phyloP scores from a whole-genome alignment of 768 basidiomycete genomes.

The Lactarius hengduanensis region DNA sequence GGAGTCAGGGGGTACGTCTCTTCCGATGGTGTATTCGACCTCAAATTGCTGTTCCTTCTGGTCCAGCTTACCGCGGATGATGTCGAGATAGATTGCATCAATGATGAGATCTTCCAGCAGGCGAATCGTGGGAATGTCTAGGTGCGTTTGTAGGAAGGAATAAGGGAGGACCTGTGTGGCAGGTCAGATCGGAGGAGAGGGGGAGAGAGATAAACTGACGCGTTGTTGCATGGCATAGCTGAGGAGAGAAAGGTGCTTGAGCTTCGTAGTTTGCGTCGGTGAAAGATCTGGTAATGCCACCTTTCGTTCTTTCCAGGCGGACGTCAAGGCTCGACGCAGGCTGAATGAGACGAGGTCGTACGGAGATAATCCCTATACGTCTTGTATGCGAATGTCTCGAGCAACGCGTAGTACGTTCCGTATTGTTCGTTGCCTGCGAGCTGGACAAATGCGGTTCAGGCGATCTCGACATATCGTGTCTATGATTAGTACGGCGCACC shows the following conservation, averaged over 20 bases:
- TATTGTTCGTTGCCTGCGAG: conserved; percentile 65
- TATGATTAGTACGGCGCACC: conserved; percentile 42
- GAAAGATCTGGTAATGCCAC: conserved; percentile 65
- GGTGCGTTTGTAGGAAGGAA: conserved; percentile 58
- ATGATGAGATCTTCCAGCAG: conserved; percentile 97
- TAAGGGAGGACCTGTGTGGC: conserved; percentile 75
- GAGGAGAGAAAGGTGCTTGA: conserved; percentile 92
- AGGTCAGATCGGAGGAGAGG: background rate
- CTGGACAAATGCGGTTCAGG: conserved; percentile 41
- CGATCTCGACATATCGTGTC: background rate
- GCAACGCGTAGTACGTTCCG: conserved; percentile 55
- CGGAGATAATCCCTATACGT: conserved; percentile 83
- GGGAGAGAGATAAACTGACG: conserved; percentile 44
- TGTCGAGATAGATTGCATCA: conserved; percentile 90
- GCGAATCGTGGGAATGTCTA: conserved; percentile 77
- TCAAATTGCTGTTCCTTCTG: conserved; percentile 89
- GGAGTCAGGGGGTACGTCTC: conserved; percentile 82
- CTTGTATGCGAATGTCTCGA: conserved; percentile 89
- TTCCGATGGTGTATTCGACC: conserved; percentile 88
- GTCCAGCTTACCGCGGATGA: conserved; percentile 89
- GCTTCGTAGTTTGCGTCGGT: conserved; percentile 73
- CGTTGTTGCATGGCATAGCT: conserved; percentile 75
- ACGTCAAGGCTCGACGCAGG: background rate
- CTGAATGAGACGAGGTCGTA: conserved; percentile 33
- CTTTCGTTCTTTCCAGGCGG: conserved; percentile 54